Base-by-base conservation (phyloP, 495 filamentous ascomycete species). In the Xylaria curta region DNA sequence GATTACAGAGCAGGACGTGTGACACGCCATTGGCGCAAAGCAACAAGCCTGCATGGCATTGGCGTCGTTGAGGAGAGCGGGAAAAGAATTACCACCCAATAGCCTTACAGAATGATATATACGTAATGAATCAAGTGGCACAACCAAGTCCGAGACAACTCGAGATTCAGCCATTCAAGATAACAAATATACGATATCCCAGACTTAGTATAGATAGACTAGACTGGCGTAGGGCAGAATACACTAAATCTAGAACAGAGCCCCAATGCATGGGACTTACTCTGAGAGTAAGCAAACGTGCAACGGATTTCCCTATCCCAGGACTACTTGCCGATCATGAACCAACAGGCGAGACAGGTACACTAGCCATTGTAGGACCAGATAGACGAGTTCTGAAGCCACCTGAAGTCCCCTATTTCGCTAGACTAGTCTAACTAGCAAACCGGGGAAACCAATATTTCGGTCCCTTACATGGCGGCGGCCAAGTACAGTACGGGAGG, bases 401-500 rank as follows among this genome's bases (percentile, higher is more conserved):
- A 61, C 60, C 17, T 13, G 21, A 63, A 4, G 38, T 63, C 38
- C 21, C 38, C 9, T 6, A 15, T 63, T 21, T 44, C n/a, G 60
- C 24, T 17, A 33, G 42, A 65, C 17, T 60, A 60, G 62, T 21
- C 26, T 26, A 19, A 12, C 44, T 19, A 33, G 47, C n/a, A 38
- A 51, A 47, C 63, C 63, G 63, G 63, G 63, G 46, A 51, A 53
- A 51, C 7, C 53, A 46, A 65, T 40, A 40, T 24, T 19, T 66
- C n/a, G 64, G 64, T 66, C 31, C 64, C 64, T 66, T 47, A 66
- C 64, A 66, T 66, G 64, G 24, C 46, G 26, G 58, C 58, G 58
- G 54, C 8, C 59, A n/a, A 62, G 33, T 62, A 58, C n/a, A n/a
- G 54, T 17, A 28, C 31, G 19, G 15, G 21, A 5, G 59, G 36